phyloP scores from a whole-genome alignment of 257 asterid species.

The Nicotiana obtusifolia region DNA sequence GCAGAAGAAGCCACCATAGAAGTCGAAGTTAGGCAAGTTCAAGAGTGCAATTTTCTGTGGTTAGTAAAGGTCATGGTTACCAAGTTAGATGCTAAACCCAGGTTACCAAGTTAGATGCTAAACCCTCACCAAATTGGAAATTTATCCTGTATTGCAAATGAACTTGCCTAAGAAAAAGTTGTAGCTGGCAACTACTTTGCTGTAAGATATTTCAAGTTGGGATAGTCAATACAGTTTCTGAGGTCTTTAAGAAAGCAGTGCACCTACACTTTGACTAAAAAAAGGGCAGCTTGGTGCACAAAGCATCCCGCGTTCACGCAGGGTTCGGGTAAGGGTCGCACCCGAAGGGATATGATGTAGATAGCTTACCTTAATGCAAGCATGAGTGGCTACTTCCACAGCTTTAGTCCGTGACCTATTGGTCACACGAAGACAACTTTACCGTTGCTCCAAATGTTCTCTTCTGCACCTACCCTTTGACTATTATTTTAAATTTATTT shows the following conservation, averaged over 20 bases:
- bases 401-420: too few species aligned
- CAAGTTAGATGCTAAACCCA: neutral
- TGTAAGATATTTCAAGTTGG: neutral
- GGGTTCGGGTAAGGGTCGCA: too few species aligned
- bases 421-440: too few species aligned
- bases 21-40: neutral
- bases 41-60: neutral
- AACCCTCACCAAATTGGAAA: neutral
- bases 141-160: neutral
- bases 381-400: too few species aligned
- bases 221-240: neutral
- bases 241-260: neutral
- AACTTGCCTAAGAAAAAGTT: neutral
- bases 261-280: neutral
- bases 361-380: too few species aligned
- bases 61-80: neutral
- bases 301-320: too few species aligned
- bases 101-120: neutral
- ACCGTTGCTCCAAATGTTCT: too few species aligned
- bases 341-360: too few species aligned
- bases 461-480: neutral
- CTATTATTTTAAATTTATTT: neutral
- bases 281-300: too few species aligned
- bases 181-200: neutral
- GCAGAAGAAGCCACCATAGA: neutral